A percentile compares a stretch with the other conserved stretches of the same genome.
Conservation (phyloP, 768 basidiomycete genomes). For the Tubosaeta brunneosetosa region DNA sequence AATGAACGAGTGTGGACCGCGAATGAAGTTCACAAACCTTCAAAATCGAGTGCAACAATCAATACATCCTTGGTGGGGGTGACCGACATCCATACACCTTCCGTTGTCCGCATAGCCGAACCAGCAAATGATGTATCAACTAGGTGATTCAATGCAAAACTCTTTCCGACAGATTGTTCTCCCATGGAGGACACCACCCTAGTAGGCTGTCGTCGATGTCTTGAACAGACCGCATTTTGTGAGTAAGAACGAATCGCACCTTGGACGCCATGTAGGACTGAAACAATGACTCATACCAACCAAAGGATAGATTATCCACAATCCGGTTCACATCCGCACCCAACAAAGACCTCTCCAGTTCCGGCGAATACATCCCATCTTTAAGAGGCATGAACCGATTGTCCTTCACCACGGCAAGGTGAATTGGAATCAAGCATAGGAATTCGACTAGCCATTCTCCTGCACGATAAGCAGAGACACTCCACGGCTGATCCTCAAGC, state of each 20-base stretch:
- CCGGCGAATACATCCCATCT: constrained; percentile 49
- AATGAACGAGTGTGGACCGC: background rate
- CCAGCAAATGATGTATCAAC: no score
- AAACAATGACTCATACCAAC: no score
- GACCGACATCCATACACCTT: no score
- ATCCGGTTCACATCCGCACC: constrained; percentile 56
- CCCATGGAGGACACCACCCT: constrained; percentile 35
- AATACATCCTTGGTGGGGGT: no score
- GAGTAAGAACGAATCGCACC: background rate
- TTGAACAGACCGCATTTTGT: background rate
- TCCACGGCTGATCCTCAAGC: constrained; percentile 15
- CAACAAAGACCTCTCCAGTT: constrained; percentile 48
- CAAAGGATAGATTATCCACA: constrained; percentile 48
- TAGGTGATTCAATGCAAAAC: no score
- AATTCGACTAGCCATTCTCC: constrained; percentile 64
- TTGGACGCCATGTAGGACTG: no score
- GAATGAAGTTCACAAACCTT: constrained; percentile 38
- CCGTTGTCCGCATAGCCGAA: no score
- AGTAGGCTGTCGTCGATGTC: constrained; percentile 40
- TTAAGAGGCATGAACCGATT: constrained; percentile 60
- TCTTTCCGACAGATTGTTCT: no score
- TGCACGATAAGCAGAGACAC: constrained; percentile 37
- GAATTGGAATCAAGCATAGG: constrained; percentile 60
- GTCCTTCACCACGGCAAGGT: constrained; percentile 54
- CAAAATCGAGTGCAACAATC: constrained; percentile 43